Base-by-base conservation (phyloP, 805 yeast genomes). In the Pichia nanzhaoensis region DNA sequence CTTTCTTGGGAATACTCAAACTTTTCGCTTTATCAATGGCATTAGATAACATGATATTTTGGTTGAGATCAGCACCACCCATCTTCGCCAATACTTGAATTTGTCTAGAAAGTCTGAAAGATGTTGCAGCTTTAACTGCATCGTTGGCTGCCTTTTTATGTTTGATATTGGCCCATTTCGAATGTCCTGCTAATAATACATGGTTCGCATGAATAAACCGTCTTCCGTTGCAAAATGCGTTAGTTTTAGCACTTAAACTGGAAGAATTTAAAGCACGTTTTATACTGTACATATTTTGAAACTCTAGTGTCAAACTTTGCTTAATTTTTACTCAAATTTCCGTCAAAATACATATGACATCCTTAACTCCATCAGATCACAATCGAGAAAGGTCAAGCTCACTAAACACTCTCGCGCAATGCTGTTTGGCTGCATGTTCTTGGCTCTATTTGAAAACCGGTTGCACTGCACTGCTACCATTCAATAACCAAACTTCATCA, bases 111-210 rank as follows among this genome's bases (percentile, higher is more conserved):
- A 84, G 70, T 53, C 80, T 78, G 55, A 81, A 83, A 5, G 87
- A 80, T 24, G 78, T 70, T 45, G 78, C 75, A 48, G 87, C 82
- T 61, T 78, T 81, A 47, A 75, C 78, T 18, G 88, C 85, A 66
- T 91, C 99, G 57, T 89, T 88, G 51, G 87, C 86, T 45, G 95
- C 95, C 65, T 91, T 91, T 60, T 85, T 93, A 60, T 89, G 97
- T 59, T 89, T 84, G 54, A 93, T 91, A 39, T 85, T 87, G 36
- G 95, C 86, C 99, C 99, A 91, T 64, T 90, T 91, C 32, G 87
- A 83, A 63, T 91, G 99, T 1, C 99, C 99, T 0, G 88, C 80
- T n/a, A 50, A 46, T 1, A 31, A 27, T 14, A 7, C 14, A 6
- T 27, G 18, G 18, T 16, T 42, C 4, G 33, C 17, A 32, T 46